Base-by-base conservation (phyloP, 2,329 filamentous ascomycete species). In the Arthrobotrys sinensis region DNA sequence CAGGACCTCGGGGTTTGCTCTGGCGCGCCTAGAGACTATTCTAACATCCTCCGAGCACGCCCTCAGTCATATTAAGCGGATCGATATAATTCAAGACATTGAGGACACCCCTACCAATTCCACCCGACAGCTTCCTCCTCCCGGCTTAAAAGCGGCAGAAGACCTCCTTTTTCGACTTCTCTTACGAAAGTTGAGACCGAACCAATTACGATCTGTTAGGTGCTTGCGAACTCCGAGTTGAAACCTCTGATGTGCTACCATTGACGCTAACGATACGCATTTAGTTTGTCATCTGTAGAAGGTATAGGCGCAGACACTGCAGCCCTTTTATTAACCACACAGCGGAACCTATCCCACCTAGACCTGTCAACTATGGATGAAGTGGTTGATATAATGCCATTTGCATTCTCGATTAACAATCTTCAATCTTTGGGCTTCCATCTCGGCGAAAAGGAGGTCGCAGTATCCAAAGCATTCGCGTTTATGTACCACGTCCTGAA, bases 181-280 rank as follows among this genome's bases (percentile, higher is more conserved):
- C 1, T 28, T 72, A 1, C 38, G 43, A 5, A 72, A 21, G 36
- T 16, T 72, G n/a, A 36, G n/a, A 1, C 57, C 43, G 1, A 50
- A 52, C 12, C 69, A 73, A 21, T 19, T 73, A 3, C 55, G 60
- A n/a, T 60, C 36, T 43, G n/a, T 66, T 14, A 73, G 68, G 68
- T 72, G 50, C 12, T 14, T 45, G 11, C 34, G 24, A 8, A 28
- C 24, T 28, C 24, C 24, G 24, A 28, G 24, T 28, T 4, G 24
- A 28, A 28, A 28, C 24, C 24, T 4, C 24, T 28, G 24, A 28
- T 28, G 24, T 4, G 24, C 24, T 28, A 4, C 24, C 24, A 28
- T 28, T 28, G 4, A 28, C 4, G 4, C 24, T 28, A 28, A 28
- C 24, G 4, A 28, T 28, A 28, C 4, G 24, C 24, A 2, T 50